Conservation (phyloP, 2,329 filamentous ascomycete genomes). For the Apiospora kogelbergensis region DNA sequence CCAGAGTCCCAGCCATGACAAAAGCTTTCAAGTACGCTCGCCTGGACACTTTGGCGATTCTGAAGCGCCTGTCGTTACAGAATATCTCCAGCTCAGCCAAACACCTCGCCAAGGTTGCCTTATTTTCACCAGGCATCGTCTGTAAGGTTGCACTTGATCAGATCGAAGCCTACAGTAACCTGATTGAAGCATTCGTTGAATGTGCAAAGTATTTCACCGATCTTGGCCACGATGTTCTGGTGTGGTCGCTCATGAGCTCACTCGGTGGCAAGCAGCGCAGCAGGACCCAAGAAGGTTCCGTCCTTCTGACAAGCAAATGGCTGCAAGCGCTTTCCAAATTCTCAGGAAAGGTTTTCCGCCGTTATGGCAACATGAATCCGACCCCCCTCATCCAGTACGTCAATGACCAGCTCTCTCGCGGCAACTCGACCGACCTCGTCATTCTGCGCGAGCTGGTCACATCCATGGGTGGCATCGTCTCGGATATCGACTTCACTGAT, state of each 20-base stretch:
- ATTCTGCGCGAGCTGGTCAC: conserved; percentile 87
- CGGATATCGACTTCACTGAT: conserved; percentile 85
- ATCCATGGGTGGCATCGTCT: conserved; percentile 91
- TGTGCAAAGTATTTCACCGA: conserved; percentile 93
- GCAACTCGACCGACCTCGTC: conserved; percentile 87
- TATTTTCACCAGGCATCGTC: conserved; percentile 85
- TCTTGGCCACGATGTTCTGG: conserved; percentile 87
- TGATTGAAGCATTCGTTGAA: conserved; percentile 93
- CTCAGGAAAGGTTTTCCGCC: conserved; percentile 83
- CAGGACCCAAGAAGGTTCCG: conserved; percentile 61
- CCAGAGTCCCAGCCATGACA: conserved; percentile 74
- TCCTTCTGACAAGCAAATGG: conserved; percentile 84
- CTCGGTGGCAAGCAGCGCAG: conserved; percentile 61
- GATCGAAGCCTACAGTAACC: conserved; percentile 90
- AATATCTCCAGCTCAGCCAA: conserved; percentile 86
- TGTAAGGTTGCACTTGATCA: conserved; percentile 87
- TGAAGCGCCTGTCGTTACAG: conserved; percentile 87
- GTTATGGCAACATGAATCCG: conserved; percentile 81
- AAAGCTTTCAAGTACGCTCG: conserved; percentile 74
- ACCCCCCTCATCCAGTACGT: conserved; percentile 88
- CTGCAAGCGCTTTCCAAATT: conserved; percentile 87
- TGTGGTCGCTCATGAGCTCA: conserved; percentile 85
- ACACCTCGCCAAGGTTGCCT: conserved; percentile 86
- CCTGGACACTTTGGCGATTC: conserved; percentile 77
- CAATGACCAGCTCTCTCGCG: conserved; percentile 74